Conservation (phyloP, 192 early-diverging fungal genomes). For the Backusella tuberculispora region DNA sequence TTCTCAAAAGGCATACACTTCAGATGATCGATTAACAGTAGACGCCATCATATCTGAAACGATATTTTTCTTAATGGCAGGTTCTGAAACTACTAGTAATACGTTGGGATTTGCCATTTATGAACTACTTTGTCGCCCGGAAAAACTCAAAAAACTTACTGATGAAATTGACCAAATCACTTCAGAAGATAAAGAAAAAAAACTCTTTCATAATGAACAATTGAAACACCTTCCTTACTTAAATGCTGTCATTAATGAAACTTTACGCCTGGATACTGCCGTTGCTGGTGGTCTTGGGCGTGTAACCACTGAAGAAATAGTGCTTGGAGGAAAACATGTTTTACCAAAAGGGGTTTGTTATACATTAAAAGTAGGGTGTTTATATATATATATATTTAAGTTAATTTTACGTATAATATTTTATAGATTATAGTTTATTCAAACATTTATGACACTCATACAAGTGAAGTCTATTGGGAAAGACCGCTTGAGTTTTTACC, state of each 20-base stretch:
- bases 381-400: not conserved
- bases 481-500: constrained; percentile 50
- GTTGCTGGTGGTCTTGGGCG: constrained; percentile 29
- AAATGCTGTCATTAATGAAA: constrained; percentile 48
- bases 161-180: constrained; percentile 44
- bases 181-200: constrained; percentile 3
- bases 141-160: constrained; percentile 40
- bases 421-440: constrained; percentile 10
- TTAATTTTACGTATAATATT: not conserved
- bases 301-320: constrained; percentile 21
- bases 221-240: constrained; percentile 44
- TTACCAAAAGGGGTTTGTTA: constrained; percentile 32
- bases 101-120: constrained; percentile 35
- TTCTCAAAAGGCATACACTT: constrained; percentile 33
- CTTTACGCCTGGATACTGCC: constrained; percentile 38
- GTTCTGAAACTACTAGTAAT: constrained; percentile 38
- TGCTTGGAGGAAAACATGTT: constrained; percentile 20
- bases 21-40: constrained; percentile 42
- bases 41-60: constrained; percentile 44
- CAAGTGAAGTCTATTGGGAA: constrained; percentile 42
- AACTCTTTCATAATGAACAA: constrained; percentile 29
- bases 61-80: constrained; percentile 44
- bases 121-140: constrained; percentile 42
- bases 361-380: not conserved
- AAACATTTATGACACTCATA: constrained; percentile 22